phyloP scores from a whole-genome alignment of 108 stramenopile species.

The Skeletonema costatum region DNA sequence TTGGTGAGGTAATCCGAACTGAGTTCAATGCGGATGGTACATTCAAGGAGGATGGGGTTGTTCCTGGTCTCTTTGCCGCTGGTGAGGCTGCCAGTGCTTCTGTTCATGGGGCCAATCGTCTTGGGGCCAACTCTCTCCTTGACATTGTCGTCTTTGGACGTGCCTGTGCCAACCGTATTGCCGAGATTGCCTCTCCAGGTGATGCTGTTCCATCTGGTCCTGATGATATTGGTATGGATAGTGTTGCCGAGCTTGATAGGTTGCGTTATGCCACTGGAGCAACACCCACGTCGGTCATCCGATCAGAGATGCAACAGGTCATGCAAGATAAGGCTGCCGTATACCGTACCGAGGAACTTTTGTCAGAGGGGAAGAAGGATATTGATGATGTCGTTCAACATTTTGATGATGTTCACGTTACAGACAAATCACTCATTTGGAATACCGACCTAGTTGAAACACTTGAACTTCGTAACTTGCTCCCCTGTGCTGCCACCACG shows the following conservation, averaged over 20 bases:
- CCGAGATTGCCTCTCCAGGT: slow-evolving; percentile 94
- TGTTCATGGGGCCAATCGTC: slow-evolving; percentile 99
- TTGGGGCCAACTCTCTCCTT: slow-evolving; percentile 97
- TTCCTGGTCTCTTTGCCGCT: slow-evolving; percentile 98
- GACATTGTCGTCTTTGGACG: slow-evolving; percentile 99
- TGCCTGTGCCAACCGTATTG: slow-evolving; percentile 96
- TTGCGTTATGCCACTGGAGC: slow-evolving; percentile 86
- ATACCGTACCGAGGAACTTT: slow-evolving; percentile 89
- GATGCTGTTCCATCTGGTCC: slow-evolving; percentile 73
- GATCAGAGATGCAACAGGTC: slow-evolving; percentile 91
- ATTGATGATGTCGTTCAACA: slow-evolving; percentile 89
- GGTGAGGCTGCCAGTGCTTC: slow-evolving; percentile 98
- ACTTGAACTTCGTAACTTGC: slow-evolving; percentile 89
- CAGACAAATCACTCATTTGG: slow-evolving; percentile 97
- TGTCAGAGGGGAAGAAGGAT: slow-evolving; percentile 85
- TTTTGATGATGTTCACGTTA: slow-evolving; percentile 89
- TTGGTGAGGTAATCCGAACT: slow-evolving; percentile 94
- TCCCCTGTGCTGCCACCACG: slow-evolving; percentile 95
- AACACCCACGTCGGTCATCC: slow-evolving; percentile 87
- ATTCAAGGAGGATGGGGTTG: slow-evolving; percentile 74
- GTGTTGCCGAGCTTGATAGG: slow-evolving; percentile 86
- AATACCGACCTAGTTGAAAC: slow-evolving; percentile 99
- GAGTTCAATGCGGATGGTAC: slow-evolving; percentile 68
- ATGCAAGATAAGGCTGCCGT: slow-evolving; percentile 99
- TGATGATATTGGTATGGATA: slow-evolving; percentile 86